Evolutionary conservation across 176 grass and related monocot species (phyloP), one percentile per base, ranked within the genome.

Genomic region (Ensete glaucum): DNA sequence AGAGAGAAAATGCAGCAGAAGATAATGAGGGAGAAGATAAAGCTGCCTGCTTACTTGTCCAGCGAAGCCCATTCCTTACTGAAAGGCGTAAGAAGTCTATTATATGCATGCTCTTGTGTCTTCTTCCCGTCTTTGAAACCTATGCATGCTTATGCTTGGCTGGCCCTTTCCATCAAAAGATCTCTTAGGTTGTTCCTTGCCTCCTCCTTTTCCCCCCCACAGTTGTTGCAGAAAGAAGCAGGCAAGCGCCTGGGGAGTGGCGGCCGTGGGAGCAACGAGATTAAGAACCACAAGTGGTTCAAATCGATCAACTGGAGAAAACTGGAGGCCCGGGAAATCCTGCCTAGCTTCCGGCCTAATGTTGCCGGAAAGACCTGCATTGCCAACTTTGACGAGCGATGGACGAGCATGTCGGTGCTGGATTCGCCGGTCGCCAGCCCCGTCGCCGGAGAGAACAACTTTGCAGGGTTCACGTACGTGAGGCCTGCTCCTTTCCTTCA

Each of bases 221-320:
- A 98, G 95, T 82, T 98, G 54, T 85, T 98, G 64, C 88, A 84
- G 82, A 98, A 98, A 87, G 95, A 98, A 75, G 86, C 85, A 67
- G 82, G 67, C 84, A 91, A 76, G 72, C 83, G 95, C 15, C 69
- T 98, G 15, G 95, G 95, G 17, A 85, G 84, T 23, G 90, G 90
- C 27, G 69, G 78, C 12, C 77, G 80, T 0, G 88, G 88, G 15
- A 89, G 90, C 49, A 81, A 89, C 2, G 90, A 98, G 79, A 89
- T 98, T 78, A 93, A 93, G 69, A 94, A 85, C 17, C 95, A 98
- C 75, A 98, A 91, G 51, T 98, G 95, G 95, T 91, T 98, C 84
- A 98, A 98, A 76, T 50, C 84, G 54, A 85, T 98, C 21, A 91
- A 98, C 73, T 98, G 95, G 95, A 94, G 81, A 75, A 98, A 72